phyloP scores from a whole-genome alignment of 2,329 filamentous ascomycete species.

The Didymella lethalis region DNA sequence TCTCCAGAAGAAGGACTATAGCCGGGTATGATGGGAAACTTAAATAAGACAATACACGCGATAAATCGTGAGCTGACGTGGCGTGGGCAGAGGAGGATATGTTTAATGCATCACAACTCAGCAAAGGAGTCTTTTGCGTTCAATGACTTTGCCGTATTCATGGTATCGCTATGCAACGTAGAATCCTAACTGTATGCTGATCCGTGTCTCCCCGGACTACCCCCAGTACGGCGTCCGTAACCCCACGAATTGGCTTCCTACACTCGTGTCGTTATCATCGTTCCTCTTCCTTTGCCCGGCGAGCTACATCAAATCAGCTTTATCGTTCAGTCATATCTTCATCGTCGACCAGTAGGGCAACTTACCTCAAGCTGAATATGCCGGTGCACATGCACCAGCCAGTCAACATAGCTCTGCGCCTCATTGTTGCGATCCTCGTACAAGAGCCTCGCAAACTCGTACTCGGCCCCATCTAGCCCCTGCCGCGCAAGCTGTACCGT shows the following conservation, averaged over 20 bases:
- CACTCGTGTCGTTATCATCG: constrained; percentile 62
- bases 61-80: too few relatives aligned
- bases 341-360: constrained; percentile 7
- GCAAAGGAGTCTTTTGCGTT: too few relatives aligned
- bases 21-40: too few relatives aligned
- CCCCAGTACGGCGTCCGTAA: constrained; percentile 53
- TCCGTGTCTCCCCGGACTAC: constrained; percentile 19
- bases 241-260: constrained; percentile 47
- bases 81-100: too few relatives aligned
- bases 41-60: too few relatives aligned
- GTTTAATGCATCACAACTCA: too few relatives aligned
- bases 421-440: constrained; percentile 97
- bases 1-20: too few relatives aligned
- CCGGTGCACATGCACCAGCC: constrained; percentile 94
- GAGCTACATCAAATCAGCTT: constrained; percentile 49
- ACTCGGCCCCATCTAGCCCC: constrained; percentile 92
- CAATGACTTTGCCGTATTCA: not conserved
- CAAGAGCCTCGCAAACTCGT: constrained; percentile 89
- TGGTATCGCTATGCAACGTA: constrained; percentile 10
- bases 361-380: constrained; percentile 82
- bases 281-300: constrained; percentile 72
- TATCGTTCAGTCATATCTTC: not conserved
- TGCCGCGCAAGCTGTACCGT: constrained; percentile 91
- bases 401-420: constrained; percentile 97
- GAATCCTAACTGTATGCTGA: not conserved